Percentiles rank a stretch among this genome's conserved stretches.
Conservation (phyloP, 176 grass and related monocot genomes). For the Oryza nivara region DNA sequence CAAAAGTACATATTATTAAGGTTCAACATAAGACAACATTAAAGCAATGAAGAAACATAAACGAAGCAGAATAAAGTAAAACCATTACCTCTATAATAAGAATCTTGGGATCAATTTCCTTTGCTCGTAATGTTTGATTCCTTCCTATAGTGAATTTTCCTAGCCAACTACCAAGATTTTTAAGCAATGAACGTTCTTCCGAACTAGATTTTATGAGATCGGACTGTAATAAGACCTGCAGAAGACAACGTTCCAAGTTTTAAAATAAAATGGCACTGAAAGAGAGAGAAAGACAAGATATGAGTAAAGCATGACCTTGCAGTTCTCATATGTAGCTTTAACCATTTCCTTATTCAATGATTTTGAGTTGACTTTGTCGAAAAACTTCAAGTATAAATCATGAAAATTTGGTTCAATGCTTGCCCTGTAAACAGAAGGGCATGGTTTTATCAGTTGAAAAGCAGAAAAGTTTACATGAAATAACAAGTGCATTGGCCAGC, state of each 20-base stretch:
- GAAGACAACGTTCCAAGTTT: slow-evolving; percentile 8
- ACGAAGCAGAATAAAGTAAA: not conserved
- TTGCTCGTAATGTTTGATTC: slow-evolving; percentile 87
- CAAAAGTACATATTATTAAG: not conserved
- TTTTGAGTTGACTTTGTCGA: slow-evolving; percentile 93
- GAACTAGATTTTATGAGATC: slow-evolving; percentile 99
- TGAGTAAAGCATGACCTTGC: slow-evolving; percentile 66
- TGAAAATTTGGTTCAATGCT: slow-evolving; percentile 99
- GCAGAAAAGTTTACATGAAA: not conserved
- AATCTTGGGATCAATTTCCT: slow-evolving; percentile 96
- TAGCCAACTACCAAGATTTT: slow-evolving; percentile 98
- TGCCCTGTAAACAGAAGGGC: slow-evolving; percentile 55
- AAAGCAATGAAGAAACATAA: slow-evolving; percentile 34
- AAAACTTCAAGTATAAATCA: slow-evolving; percentile 91
- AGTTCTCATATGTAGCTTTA: slow-evolving; percentile 96
- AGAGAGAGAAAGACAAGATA: slow-evolving; percentile 2
- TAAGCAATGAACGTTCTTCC: slow-evolving; percentile 92
- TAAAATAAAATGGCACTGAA: slow-evolving; percentile 8
- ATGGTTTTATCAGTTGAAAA: slow-evolving; percentile 19
- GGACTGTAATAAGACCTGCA: slow-evolving; percentile 79
- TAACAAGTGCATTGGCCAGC: not conserved
- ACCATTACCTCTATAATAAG: slow-evolving; percentile 82
- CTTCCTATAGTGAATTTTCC: slow-evolving; percentile 96
- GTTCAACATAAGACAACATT: not conserved
- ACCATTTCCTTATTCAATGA: slow-evolving; percentile 87